These are phyloP conservation scores for Rhodosporidiobolus odoratus DNA, from an alignment of 768 basidiomycete species.

Conservation along the genomic window DNA sequence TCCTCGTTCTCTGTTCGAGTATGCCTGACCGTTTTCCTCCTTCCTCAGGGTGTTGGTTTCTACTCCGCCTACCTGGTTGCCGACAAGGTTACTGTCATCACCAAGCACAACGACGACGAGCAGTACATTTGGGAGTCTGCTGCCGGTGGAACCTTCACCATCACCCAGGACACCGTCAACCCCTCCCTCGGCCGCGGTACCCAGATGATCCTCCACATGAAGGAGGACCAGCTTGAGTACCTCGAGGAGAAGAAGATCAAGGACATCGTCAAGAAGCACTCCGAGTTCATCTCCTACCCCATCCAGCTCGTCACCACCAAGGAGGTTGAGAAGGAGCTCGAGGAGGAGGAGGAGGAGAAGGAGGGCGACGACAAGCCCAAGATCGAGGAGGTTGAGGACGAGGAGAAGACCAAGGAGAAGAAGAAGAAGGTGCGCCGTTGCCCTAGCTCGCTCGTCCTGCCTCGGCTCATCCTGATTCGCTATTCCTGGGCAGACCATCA, in stretches of 20 bases:
- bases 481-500: conserved; percentile 54
- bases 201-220: conserved; percentile 83
- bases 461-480: background rate
- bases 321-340: conserved; percentile 92
- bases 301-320: conserved; percentile 97
- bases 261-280: conserved; percentile 99
- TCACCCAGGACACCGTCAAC: conserved; percentile 86
- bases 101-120: conserved; percentile 99
- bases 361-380: conserved; percentile 60
- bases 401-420: conserved; percentile 61
- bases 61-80: conserved; percentile 99
- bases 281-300: conserved; percentile 99
- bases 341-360: conserved; percentile 58
- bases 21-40: conserved; percentile 45
- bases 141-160: conserved; percentile 98
- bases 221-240: conserved; percentile 98
- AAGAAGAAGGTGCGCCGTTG: conserved; percentile 55
- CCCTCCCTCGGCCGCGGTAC: conserved; percentile 87
- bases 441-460: too few relatives aligned
- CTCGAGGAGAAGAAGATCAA: conserved; percentile 99
- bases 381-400: conserved; percentile 71
- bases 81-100: conserved; percentile 95
- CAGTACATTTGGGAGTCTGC: conserved; percentile 99
- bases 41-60: conserved; percentile 92
- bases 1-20: too few relatives aligned